phyloP scores from a whole-genome alignment of 108 stramenopile species.

The Nitzschia palea region DNA sequence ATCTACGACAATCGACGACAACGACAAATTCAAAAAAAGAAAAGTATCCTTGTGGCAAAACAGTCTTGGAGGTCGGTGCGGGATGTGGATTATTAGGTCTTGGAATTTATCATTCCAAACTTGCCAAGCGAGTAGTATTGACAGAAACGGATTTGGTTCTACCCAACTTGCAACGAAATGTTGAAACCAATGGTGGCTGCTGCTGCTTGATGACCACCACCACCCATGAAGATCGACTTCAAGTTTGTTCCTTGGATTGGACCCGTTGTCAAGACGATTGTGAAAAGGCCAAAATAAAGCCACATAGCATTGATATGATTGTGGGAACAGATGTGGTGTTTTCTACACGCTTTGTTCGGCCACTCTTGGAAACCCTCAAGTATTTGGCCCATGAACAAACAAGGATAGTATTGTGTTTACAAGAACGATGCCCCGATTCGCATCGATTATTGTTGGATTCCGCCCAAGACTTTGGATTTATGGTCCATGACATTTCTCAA shows the following conservation, averaged over 20 bases:
- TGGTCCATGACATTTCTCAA: constrained; percentile 46
- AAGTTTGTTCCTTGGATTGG: constrained; percentile 53
- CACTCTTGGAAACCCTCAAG: constrained; percentile 54
- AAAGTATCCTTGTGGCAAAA: constrained; percentile 18
- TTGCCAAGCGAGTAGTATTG: constrained; percentile 45
- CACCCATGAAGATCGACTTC: background rate
- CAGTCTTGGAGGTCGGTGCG: constrained; percentile 51
- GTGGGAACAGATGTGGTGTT: constrained; percentile 81
- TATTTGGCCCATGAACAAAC: constrained; percentile 45
- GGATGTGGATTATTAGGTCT: constrained; percentile 66
- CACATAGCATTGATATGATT: constrained; percentile 68
- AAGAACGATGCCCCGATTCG: constrained; percentile 63
- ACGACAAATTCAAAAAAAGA: background rate
- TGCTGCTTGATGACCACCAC: background rate
- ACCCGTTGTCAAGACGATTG: constrained; percentile 48
- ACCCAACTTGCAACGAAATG: constrained; percentile 48
- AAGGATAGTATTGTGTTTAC: constrained; percentile 60
- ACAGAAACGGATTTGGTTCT: constrained; percentile 64
- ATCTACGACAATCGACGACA: constrained; percentile 23
- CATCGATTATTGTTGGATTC: constrained; percentile 49
- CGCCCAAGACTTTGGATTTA: constrained; percentile 42
- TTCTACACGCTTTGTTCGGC: constrained; percentile 54
- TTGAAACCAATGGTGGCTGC: constrained; percentile 19
- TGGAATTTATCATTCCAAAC: constrained; percentile 35
- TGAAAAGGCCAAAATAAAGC: constrained; percentile 22